Conservation (phyloP, 148 eudicot genomes). For the Silene conica region DNA sequence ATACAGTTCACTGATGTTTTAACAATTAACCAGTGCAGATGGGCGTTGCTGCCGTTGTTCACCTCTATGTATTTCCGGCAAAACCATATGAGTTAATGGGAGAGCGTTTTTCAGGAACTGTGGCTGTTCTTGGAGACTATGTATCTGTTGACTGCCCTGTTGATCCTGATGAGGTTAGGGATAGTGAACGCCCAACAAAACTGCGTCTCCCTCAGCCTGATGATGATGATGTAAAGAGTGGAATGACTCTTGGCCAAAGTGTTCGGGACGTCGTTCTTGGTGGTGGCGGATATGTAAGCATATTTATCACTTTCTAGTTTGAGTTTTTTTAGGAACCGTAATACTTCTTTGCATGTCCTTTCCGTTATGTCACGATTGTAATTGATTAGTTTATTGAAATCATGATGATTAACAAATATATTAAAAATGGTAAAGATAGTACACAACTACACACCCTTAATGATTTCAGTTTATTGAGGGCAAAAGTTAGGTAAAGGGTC, state of each 20-base stretch:
- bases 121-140: constrained; percentile 95
- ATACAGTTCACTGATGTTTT: constrained; percentile 22
- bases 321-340: too few species aligned
- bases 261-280: constrained; percentile 89
- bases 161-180: constrained; percentile 97
- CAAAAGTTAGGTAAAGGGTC: neutral
- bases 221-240: constrained; percentile 44
- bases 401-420: neutral
- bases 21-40: constrained; percentile 76
- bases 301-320: neutral
- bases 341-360: neutral
- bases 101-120: constrained; percentile 59
- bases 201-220: constrained; percentile 90
- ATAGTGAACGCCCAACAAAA: constrained; percentile 93
- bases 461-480: neutral
- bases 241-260: constrained; percentile 85
- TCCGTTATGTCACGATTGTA: neutral
- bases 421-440: too few species aligned
- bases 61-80: constrained; percentile 91
- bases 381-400: neutral
- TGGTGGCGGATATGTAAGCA: constrained; percentile 90
- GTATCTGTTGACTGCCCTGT: constrained; percentile 84
- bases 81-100: constrained; percentile 91
- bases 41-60: constrained; percentile 89
- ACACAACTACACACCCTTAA: too few species aligned